These are phyloP conservation scores for Sedum album DNA, from an alignment of 164 flowering plant species.

Conservation along the genomic window DNA sequence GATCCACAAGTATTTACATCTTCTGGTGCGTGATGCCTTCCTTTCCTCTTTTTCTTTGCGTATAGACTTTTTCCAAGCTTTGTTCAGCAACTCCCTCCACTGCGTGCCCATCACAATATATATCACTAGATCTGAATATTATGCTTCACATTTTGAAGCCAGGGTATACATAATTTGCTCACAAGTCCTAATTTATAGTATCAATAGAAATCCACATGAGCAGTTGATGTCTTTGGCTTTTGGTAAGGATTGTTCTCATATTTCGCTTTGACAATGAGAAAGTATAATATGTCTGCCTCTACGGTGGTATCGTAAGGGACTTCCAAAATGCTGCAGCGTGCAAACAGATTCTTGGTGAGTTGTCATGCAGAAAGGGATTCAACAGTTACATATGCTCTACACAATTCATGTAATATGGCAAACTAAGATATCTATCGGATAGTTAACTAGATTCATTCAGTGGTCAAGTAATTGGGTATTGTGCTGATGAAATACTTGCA, in stretches of 20 bases:
- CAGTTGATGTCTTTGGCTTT: slow-evolving; percentile 60
- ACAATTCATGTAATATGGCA: too few relatives aligned
- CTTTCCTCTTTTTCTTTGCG: too few relatives aligned
- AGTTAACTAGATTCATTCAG: too few relatives aligned
- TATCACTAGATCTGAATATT: too few relatives aligned
- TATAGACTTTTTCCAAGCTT: too few relatives aligned
- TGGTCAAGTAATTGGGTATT: background rate
- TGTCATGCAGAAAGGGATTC: background rate
- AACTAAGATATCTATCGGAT: background rate
- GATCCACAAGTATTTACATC: too few relatives aligned
- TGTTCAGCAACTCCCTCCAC: too few relatives aligned
- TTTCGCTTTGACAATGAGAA: slow-evolving; percentile 67
- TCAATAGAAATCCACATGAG: slow-evolving; percentile 45
- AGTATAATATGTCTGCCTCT: slow-evolving; percentile 67
- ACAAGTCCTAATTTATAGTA: too few relatives aligned
- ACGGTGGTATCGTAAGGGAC: slow-evolving; percentile 48
- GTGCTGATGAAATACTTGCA: background rate
- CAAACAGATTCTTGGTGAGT: background rate
- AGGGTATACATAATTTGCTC: background rate
- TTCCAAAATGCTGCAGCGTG: slow-evolving; percentile 36
- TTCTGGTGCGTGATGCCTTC: too few relatives aligned
- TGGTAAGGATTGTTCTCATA: slow-evolving; percentile 76
- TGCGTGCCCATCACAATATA: too few relatives aligned
- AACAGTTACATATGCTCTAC: background rate
- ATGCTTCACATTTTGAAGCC: background rate